Evolutionary conservation across 1,284 basidiomycete genomes (phyloP).

Genomic region (Violaceomyces palustris): DNA sequence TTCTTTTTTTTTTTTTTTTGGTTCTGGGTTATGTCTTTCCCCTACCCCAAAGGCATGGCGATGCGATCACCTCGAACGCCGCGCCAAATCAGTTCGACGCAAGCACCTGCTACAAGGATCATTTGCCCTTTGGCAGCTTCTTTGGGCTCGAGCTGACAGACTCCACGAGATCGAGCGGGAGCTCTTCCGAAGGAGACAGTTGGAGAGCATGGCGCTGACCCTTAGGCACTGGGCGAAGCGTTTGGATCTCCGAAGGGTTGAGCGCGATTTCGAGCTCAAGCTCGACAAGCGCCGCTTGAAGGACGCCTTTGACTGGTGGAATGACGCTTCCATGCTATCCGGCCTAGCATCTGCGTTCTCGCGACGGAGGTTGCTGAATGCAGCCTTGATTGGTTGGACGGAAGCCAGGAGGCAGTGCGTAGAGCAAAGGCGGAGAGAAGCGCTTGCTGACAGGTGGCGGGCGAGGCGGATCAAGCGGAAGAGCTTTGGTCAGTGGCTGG

Average conservation of each 20-base stretch:
- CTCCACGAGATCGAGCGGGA: constrained; percentile 8
- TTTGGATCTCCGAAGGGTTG: constrained; percentile 1
- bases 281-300: constrained; percentile 5
- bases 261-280: constrained; percentile 7
- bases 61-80: not conserved
- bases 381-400: constrained; percentile 15
- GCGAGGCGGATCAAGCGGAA: constrained; percentile 10
- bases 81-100: constrained; percentile 12
- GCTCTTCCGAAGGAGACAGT: constrained; percentile 1
- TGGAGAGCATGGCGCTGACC: constrained; percentile 1
- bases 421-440: constrained; percentile 14
- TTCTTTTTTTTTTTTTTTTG: too few species aligned
- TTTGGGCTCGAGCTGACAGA: constrained; percentile 4
- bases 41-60: too few species aligned
- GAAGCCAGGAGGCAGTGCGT: not conserved
- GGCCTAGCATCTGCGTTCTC: constrained; percentile 17
- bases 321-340: constrained; percentile 10
- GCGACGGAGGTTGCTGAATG: constrained; percentile 16
- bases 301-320: constrained; percentile 9
- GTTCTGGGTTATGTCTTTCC: too few species aligned
- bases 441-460: constrained; percentile 25
- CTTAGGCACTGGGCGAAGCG: constrained; percentile 13
- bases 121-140: constrained; percentile 29
- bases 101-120: constrained; percentile 24
- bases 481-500: not conserved